These are phyloP conservation scores for Hortiboletus campestris DNA, from an alignment of 768 basidiomycete genomes.

Conservation along the genomic window DNA sequence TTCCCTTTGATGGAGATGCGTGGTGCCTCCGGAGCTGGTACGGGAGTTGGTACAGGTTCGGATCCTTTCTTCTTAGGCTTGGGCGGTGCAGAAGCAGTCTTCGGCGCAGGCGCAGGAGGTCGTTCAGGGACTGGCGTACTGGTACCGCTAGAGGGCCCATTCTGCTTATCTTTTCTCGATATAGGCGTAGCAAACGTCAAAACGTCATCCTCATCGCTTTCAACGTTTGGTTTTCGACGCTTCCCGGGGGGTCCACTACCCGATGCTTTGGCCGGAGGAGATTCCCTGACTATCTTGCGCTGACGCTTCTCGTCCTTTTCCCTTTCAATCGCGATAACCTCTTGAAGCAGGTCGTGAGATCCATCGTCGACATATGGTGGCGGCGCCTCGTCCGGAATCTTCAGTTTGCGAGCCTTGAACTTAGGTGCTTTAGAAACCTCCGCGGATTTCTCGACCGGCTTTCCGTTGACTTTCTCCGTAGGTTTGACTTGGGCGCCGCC, in stretches of 20 bases:
- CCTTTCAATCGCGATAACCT: constrained; percentile 77
- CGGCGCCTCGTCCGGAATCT: constrained; percentile 47
- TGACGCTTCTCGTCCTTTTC: constrained; percentile 56
- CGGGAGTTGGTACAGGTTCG: constrained; percentile 23
- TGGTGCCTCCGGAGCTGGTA: constrained; percentile 25
- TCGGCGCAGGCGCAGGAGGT: constrained; percentile 26
- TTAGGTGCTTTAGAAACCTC: constrained; percentile 38
- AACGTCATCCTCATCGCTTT: constrained; percentile 59
- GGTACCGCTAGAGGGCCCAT: constrained; percentile 37
- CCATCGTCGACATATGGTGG: constrained; percentile 76
- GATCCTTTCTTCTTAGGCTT: constrained; percentile 45
- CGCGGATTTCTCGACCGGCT: constrained; percentile 24
- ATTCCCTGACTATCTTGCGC: constrained; percentile 40
- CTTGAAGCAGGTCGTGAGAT: constrained; percentile 77
- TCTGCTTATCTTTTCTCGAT: constrained; percentile 49
- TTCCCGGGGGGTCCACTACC: constrained; percentile 45
- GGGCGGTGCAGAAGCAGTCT: constrained; percentile 25
- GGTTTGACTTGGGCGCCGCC: constrained; percentile 39
- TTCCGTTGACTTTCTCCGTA: constrained; percentile 29
- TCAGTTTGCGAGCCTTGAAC: constrained; percentile 42
- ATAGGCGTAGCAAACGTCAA: constrained; percentile 57
- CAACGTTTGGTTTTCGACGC: constrained; percentile 51
- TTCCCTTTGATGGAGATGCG: constrained; percentile 67
- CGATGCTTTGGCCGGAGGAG: constrained; percentile 36
- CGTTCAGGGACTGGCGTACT: constrained; percentile 40